These are phyloP conservation scores for Rostrohypoxylon terebratum DNA, from an alignment of 495 filamentous ascomycete species.

Conservation along the genomic window DNA sequence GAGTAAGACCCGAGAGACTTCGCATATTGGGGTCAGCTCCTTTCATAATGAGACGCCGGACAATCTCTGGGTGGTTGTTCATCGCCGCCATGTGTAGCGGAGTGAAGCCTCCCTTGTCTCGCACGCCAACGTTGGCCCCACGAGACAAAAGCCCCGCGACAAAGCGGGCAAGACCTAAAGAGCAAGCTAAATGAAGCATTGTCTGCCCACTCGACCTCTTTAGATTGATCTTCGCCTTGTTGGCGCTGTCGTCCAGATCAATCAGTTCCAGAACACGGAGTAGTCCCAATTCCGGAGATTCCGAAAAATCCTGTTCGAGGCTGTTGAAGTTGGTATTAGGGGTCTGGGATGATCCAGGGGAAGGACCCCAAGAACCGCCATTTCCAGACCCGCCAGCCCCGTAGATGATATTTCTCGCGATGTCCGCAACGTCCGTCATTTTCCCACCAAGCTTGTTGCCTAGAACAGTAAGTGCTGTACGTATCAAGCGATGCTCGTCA, in stretches of 20 bases:
- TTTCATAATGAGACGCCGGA: conserved; percentile 76
- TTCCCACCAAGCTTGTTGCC: conserved; percentile 67
- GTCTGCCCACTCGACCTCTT: conserved; percentile 76
- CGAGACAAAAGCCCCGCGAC: conserved; percentile 83
- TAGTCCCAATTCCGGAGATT: conserved; percentile 73
- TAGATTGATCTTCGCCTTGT: conserved; percentile 72
- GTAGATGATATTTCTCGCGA: conserved; percentile 67
- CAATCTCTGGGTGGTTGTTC: conserved; percentile 78
- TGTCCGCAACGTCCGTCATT: conserved; percentile 61
- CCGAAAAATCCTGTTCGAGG: conserved; percentile 45
- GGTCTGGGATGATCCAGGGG: conserved; percentile 34
- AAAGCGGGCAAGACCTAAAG: conserved; percentile 78
- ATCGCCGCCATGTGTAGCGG: conserved; percentile 88
- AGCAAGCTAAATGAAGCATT: conserved; percentile 84
- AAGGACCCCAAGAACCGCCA: conserved; percentile 42
- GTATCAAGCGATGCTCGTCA: conserved; percentile 77
- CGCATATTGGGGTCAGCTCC: conserved; percentile 78
- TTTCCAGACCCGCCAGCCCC: conserved; percentile 40
- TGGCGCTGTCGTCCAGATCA: conserved; percentile 78
- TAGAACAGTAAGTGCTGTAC: conserved; percentile 67
- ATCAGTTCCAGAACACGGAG: conserved; percentile 80
- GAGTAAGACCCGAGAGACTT: conserved; percentile 76
- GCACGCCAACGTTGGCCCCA: conserved; percentile 79
- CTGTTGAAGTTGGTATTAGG: conserved; percentile 44
- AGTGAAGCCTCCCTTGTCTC: conserved; percentile 84